Conservation (phyloP, 2,329 filamentous ascomycete species). For the Hymenoscyphus scutula region DNA sequence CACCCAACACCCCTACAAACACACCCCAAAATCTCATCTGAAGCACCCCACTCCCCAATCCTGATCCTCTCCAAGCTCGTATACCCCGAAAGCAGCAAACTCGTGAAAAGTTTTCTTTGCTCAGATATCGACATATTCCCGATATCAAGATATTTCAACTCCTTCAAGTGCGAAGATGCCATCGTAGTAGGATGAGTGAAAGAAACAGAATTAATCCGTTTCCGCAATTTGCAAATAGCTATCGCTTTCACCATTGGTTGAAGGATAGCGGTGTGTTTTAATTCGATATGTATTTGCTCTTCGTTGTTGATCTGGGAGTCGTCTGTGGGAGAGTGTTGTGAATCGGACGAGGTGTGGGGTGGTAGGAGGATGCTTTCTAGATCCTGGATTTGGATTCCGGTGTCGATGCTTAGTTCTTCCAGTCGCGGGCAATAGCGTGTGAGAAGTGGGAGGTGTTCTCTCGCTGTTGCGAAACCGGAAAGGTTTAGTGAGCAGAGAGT, state of each 20-base stretch:
- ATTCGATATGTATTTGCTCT: background rate
- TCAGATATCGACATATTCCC: constrained; percentile 5
- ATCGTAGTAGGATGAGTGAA: background rate
- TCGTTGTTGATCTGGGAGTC: background rate
- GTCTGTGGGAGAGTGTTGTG: background rate
- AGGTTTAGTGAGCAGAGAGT: constrained; percentile 10
- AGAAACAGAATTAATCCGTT: constrained; percentile 6
- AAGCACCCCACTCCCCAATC: constrained; percentile 10
- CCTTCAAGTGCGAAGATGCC: background rate
- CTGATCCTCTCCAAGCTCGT: constrained; percentile 6
- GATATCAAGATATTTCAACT: constrained; percentile 4
- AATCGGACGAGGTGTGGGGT: background rate
- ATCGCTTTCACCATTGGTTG: constrained; percentile 7
- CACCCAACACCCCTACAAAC: constrained; percentile 16
- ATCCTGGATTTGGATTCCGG: constrained; percentile 8
- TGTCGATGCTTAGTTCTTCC: constrained; percentile 5
- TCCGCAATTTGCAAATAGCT: constrained; percentile 12
- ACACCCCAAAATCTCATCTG: background rate
- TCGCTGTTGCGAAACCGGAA: background rate
- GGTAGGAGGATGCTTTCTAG: constrained; percentile 8
- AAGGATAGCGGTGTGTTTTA: constrained; percentile 6
- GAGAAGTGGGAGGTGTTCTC: background rate
- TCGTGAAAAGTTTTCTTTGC: constrained; percentile 13
- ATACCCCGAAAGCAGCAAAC: constrained; percentile 10
- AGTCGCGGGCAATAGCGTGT: background rate